Conservation (phyloP, 108 stramenopile species). For the Conticribra guillardii region DNA sequence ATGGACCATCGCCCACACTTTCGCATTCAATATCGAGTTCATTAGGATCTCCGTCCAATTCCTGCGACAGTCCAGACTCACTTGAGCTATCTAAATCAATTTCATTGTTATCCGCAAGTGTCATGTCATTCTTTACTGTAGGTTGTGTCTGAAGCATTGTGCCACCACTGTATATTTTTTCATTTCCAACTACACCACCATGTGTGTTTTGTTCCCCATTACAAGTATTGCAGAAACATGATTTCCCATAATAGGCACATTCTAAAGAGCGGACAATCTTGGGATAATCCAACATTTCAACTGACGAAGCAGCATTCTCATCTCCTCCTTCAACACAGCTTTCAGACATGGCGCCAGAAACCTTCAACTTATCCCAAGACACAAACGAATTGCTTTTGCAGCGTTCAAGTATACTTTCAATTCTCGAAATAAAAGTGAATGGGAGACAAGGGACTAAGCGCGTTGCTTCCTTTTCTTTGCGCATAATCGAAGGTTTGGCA, state of each 20-base stretch:
- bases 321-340: no score
- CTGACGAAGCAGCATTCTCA: not conserved
- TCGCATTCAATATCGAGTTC: no score
- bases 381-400: constrained; percentile 8
- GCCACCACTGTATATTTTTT: no score
- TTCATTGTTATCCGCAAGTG: constrained; percentile 59
- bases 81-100: constrained; percentile 53
- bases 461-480: no score
- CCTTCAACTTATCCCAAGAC: not conserved
- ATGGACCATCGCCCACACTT: no score
- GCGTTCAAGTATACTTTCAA: constrained; percentile 28
- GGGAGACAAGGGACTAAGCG: no score
- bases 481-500: no score
- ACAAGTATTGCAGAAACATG: constrained; percentile 1
- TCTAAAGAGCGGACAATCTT: constrained; percentile 16
- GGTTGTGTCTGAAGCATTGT: no score
- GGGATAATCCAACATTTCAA: constrained; percentile 1
- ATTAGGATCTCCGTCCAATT: no score
- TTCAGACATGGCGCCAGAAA: not conserved
- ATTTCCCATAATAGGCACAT: constrained; percentile 12
- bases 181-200: no score
- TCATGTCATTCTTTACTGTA: no score
- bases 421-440: constrained; percentile 36
- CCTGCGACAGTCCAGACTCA: constrained; percentile 18
- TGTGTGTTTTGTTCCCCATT: not conserved